phyloP scores from a whole-genome alignment of 345 rosid genomes.

The Acer campestre region DNA sequence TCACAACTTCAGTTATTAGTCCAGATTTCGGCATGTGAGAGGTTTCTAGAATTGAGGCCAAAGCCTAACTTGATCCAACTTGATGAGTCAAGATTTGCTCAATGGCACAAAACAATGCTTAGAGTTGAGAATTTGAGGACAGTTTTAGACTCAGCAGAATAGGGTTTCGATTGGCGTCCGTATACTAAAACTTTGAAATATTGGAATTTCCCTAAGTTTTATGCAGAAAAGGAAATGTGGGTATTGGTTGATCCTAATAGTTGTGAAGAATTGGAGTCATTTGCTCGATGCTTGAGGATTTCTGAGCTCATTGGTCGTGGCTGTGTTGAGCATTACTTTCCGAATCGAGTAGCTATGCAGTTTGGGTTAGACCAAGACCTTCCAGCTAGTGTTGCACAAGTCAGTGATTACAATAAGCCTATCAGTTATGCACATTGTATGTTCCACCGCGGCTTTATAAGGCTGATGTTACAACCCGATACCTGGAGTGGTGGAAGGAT shows the following conservation, averaged over 20 bases:
- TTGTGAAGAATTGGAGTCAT: constrained; percentile 10
- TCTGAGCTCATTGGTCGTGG: constrained; percentile 14
- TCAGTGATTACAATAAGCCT: too few species aligned
- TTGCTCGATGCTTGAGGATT: constrained; percentile 8
- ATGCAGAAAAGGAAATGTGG: not conserved
- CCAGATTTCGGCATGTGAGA: constrained; percentile 49
- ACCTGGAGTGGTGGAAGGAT: too few species aligned
- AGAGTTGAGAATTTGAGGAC: constrained; percentile 19
- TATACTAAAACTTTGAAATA: constrained; percentile 9
- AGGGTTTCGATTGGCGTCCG: constrained; percentile 32
- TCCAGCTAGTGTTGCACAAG: too few species aligned
- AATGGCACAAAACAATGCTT: constrained; percentile 29
- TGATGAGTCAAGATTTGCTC: constrained; percentile 37
- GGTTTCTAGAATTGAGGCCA: constrained; percentile 34
- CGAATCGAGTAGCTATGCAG: constrained; percentile 1
- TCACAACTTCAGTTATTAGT: constrained; percentile 40
- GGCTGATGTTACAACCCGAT: too few species aligned
- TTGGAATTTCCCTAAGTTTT: not conserved
- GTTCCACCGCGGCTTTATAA: too few species aligned
- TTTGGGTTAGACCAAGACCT: too few species aligned
- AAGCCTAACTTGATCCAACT: constrained; percentile 23
- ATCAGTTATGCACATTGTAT: too few species aligned
- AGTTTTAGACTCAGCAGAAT: constrained; percentile 30
- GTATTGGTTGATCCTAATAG: not conserved
- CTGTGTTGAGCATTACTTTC: constrained; percentile 20